Evolutionary conservation across 164 flowering plant genomes (phyloP).

Genomic region (Platanus orientalis): DNA sequence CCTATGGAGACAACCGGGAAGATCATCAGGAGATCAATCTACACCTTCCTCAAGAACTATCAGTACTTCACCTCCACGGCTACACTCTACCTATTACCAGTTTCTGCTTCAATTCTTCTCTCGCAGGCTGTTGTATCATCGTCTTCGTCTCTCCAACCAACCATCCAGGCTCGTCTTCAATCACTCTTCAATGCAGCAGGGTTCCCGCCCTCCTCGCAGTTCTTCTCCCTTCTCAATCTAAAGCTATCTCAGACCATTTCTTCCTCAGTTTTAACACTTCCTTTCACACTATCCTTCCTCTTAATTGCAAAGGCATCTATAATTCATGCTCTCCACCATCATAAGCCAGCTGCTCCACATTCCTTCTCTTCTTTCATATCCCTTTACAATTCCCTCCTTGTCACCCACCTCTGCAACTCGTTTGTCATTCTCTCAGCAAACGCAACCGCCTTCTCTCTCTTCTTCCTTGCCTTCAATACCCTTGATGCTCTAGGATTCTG

Average conservation of each 20-base stretch:
- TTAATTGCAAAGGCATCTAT: constrained; percentile 57
- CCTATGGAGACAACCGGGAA: constrained; percentile 47
- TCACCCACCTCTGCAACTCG: constrained; percentile 33
- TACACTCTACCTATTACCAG: constrained; percentile 55
- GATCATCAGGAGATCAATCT: constrained; percentile 64
- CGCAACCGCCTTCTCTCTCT: constrained; percentile 22
- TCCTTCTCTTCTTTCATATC: constrained; percentile 14
- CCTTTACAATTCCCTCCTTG: constrained; percentile 25
- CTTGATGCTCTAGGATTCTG: constrained; percentile 15
- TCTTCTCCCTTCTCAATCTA: constrained; percentile 46
- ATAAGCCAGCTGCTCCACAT: constrained; percentile 2
- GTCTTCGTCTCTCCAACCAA: constrained; percentile 25
- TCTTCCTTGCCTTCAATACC: constrained; percentile 22
- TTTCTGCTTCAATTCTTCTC: constrained; percentile 56
- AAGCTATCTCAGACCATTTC: constrained; percentile 71
- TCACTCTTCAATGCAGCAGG: constrained; percentile 66
- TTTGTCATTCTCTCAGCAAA: constrained; percentile 26
- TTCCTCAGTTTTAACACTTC: constrained; percentile 47
- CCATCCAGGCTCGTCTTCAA: constrained; percentile 33
- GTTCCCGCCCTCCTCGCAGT: constrained; percentile 47
- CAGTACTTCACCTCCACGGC: constrained; percentile 44
- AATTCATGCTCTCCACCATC: constrained; percentile 29
- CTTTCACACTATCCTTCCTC: constrained; percentile 67
- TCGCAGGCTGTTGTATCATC: constrained; percentile 38
- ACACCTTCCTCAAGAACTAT: constrained; percentile 57